Percentiles rank a stretch among this genome's conserved stretches.
Conservation (phyloP, 768 basidiomycete species). For the Russula sp. region DNA sequence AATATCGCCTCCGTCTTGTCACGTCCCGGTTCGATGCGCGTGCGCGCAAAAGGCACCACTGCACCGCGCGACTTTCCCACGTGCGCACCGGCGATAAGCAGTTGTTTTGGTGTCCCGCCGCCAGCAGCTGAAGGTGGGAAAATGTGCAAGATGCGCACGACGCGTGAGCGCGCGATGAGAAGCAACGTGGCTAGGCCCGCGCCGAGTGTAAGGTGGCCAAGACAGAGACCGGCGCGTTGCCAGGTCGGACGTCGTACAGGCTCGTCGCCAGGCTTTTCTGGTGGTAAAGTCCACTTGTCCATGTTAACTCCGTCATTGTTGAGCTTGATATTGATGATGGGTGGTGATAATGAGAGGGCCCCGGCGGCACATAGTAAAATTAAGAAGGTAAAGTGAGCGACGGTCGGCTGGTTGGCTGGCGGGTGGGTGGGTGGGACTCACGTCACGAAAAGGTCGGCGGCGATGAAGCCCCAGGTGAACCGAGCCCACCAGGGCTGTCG, state of each 20-base stretch:
- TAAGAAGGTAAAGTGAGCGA: not conserved
- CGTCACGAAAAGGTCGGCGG: constrained; percentile 29
- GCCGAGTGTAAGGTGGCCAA: constrained; percentile 24
- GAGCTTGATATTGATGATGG: constrained; percentile 12
- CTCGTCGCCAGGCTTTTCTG: constrained; percentile 19
- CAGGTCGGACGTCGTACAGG: constrained; percentile 23
- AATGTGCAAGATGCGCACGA: constrained; percentile 29
- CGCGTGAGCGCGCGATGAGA: constrained; percentile 27
- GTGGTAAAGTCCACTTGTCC: constrained; percentile 27
- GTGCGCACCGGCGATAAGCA: constrained; percentile 24
- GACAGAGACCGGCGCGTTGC: constrained; percentile 29
- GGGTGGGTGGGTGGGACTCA: constrained; percentile 8
- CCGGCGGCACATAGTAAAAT: not conserved
- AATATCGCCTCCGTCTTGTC: constrained; percentile 29
- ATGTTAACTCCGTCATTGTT: constrained; percentile 31
- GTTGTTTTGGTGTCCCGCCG: constrained; percentile 12
- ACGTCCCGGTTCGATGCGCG: constrained; percentile 28
- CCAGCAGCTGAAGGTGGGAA: constrained; percentile 13
- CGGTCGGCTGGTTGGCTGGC: not conserved
- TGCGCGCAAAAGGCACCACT: constrained; percentile 22
- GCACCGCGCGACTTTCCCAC: constrained; percentile 17
- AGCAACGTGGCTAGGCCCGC: constrained; percentile 27
- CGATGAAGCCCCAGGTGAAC: constrained; percentile 29
- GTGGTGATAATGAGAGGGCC: not conserved
- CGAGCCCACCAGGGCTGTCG: constrained; percentile 27